Percentiles rank a stretch among this genome's conserved stretches.
phyloP scores from a whole-genome alignment of 2,329 filamentous ascomycete species.

The Aureobasidium melanogenum region DNA sequence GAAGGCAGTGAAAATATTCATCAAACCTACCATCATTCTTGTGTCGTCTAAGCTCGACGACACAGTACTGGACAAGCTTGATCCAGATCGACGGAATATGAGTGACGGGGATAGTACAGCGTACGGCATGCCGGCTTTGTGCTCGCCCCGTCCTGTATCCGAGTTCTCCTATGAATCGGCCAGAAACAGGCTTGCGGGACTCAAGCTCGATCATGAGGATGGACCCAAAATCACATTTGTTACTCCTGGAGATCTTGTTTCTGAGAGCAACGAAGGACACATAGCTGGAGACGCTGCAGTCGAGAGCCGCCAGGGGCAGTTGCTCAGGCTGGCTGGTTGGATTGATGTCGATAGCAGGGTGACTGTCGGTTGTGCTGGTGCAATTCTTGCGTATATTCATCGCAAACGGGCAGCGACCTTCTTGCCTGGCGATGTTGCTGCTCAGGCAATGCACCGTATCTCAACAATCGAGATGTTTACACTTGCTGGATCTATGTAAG shows the following conservation, averaged over 20 bases:
- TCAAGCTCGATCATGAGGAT: conserved; percentile 44
- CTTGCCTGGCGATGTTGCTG: conserved; percentile 50
- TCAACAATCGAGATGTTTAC: conserved; percentile 65
- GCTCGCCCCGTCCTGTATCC: not conserved
- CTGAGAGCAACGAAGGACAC: conserved; percentile 26
- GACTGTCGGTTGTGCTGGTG: conserved; percentile 79
- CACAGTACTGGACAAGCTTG: conserved; percentile 34
- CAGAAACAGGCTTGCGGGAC: conserved; percentile 54
- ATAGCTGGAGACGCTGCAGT: conserved; percentile 32
- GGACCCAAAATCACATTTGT: conserved; percentile 47
- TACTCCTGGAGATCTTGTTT: conserved; percentile 48
- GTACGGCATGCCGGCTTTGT: conserved; percentile 7
- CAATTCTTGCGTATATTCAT: conserved; percentile 69
- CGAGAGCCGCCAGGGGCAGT: conserved; percentile 44
- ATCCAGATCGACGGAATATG: conserved; percentile 30
- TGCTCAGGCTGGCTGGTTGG: conserved; percentile 60
- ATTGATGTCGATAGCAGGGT: conserved; percentile 66
- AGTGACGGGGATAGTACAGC: conserved; percentile 23
- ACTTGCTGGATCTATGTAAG: conserved; percentile 52
- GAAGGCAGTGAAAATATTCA: conserved; percentile 48
- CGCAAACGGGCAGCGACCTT: conserved; percentile 56
- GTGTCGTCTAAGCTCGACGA: conserved; percentile 49
- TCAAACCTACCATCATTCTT: conserved; percentile 53
- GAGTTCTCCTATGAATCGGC: conserved; percentile 66
- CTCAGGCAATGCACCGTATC: conserved; percentile 50